Percentiles rank a stretch among this genome's conserved stretches.
These are phyloP conservation scores for Tillandsia fasciculata DNA, from an alignment of 176 grass and related monocot genomes.

Conservation along the genomic window DNA sequence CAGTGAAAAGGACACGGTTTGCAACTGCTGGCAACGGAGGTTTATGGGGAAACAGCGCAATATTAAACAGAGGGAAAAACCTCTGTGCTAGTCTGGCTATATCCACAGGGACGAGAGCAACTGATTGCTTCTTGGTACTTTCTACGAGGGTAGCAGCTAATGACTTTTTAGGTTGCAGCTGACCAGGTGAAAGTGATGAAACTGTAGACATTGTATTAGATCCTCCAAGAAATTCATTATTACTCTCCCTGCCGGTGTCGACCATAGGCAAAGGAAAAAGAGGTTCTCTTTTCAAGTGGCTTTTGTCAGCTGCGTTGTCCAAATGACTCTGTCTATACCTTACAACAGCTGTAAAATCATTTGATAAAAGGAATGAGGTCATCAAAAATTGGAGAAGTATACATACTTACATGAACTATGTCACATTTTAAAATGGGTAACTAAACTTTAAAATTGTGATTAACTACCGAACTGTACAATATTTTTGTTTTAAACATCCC, in stretches of 20 bases:
- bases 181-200: conserved; percentile 33
- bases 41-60: conserved; percentile 63
- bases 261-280: conserved; percentile 47
- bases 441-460: too few relatives aligned
- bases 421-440: too few relatives aligned
- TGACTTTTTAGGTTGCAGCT: conserved; percentile 61
- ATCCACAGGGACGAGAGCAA: conserved; percentile 67
- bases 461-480: too few relatives aligned
- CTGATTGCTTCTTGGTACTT: conserved; percentile 44
- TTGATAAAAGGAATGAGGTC: not conserved
- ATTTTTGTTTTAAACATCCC: too few relatives aligned
- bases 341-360: conserved; percentile 41
- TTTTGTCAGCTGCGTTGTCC: conserved; percentile 50
- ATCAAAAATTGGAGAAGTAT: not conserved
- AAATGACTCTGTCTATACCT: conserved; percentile 66
- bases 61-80: conserved; percentile 60
- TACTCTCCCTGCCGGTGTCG: conserved; percentile 21
- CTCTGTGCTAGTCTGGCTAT: conserved; percentile 63
- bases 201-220: conserved; percentile 21
- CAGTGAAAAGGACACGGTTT: conserved; percentile 78
- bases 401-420: too few relatives aligned
- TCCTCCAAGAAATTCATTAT: conserved; percentile 24
- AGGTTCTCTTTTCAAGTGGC: conserved; percentile 50
- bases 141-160: conserved; percentile 84
- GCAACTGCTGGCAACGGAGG: conserved; percentile 57